Evolutionary conservation across 2,329 filamentous ascomycete genomes (phyloP), one percentile per base, ranked within the genome.

Genomic region (Clonostachys sp.): DNA sequence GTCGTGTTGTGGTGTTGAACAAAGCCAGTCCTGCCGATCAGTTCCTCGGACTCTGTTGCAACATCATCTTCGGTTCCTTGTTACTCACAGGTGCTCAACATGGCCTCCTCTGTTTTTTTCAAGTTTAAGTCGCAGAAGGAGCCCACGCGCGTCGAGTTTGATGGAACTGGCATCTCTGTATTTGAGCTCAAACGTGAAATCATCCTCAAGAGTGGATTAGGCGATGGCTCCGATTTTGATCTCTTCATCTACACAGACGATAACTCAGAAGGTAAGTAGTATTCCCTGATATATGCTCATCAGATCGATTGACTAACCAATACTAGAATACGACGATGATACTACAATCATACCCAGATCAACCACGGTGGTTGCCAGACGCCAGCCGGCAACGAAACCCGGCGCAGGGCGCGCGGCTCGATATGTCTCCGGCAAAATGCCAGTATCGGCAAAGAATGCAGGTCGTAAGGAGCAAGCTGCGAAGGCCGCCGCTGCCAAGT

Each of bases 111-210:
- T 56, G 94, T 99, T 64, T 97, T 96, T 73, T 99, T 96, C 88
- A 96, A 96, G 74, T 99, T 99, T 85, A 97, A 96, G 74, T 97
- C 92, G 58, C 91, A 95, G 66, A 96, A 91, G 74, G 94, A 97
- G 65, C 89, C 91, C 51, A 90, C 90, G 49, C 84, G 91, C 63
- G 91, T 99, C 61, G 89, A 91, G 63, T 97, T 99, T 68, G 92
- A 99, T 71, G 94, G 94, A 64, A 96, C 92, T 60, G 90, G 90
- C 69, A 95, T 97, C 64, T 96, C 92, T 52, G 94, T 97, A 54
- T 99, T 97, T 72, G 95, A 99, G 66, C 79, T 99, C 64, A 99
- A 99, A 75, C 88, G 92, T 74, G 94, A 97, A 72, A 99, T 99
- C 62, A 99, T 99, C 74, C 84, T 81, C 67, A 89, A 92, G 68